phyloP scores from a whole-genome alignment of 2,329 filamentous ascomycete genomes.

The Aspergillus quadrilineatus region DNA sequence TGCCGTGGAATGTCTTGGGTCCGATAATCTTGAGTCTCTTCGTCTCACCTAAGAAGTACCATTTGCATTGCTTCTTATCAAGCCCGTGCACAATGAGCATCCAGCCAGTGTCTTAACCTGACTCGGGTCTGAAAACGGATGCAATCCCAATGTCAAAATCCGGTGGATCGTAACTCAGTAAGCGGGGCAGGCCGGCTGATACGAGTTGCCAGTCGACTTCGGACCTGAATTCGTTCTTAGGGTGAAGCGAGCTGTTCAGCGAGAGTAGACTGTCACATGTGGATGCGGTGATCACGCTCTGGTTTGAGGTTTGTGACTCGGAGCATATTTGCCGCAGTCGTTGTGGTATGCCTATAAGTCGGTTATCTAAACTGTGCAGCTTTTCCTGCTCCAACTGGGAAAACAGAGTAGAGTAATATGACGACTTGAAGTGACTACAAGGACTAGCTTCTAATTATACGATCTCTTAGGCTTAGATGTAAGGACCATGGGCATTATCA shows the following conservation, averaged over 20 bases:
- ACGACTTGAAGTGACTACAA: no score
- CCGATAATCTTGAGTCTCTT: background rate
- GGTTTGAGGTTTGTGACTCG: background rate
- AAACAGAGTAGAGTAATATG: no score
- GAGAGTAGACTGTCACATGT: background rate
- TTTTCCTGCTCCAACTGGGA: no score
- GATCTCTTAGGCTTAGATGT: no score
- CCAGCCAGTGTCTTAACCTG: background rate
- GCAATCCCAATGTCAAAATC: background rate
- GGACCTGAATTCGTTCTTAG: background rate
- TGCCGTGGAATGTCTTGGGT: background rate
- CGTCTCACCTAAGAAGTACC: background rate
- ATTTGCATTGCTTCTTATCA: background rate
- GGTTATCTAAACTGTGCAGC: no score
- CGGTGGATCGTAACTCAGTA: background rate
- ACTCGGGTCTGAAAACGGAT: background rate
- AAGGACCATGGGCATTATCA: no score
- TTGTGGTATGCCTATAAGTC: no score
- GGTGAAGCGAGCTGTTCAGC: background rate
- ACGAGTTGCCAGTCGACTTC: background rate
- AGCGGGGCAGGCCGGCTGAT: background rate
- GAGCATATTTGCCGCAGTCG: background rate
- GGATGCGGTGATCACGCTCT: background rate
- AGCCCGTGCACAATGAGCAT: background rate
- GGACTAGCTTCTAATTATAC: no score